Conservation (phyloP, 2,329 filamentous ascomycete genomes). For the Penicillium sp. region DNA sequence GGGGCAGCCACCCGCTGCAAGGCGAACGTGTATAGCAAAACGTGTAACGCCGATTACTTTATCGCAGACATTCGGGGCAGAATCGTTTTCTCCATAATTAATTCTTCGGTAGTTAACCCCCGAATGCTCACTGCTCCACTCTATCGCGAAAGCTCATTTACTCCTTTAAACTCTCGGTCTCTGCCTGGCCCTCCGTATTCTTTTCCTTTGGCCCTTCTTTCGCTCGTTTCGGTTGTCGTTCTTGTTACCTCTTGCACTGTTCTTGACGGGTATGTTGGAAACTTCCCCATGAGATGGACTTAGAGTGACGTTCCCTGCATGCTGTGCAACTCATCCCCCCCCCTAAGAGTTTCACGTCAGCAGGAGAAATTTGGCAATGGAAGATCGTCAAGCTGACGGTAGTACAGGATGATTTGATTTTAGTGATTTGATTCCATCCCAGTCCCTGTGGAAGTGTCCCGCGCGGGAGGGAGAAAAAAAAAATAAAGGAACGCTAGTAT, state of each 20-base stretch:
- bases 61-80: not conserved
- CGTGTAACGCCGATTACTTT: not conserved
- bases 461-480: not conserved
- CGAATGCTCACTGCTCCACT: conserved; percentile 3
- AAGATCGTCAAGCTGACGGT: conserved; percentile 4
- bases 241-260: not conserved
- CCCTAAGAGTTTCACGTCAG: not conserved
- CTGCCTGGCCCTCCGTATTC: conserved; percentile 2
- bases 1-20: not conserved
- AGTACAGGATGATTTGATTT: conserved; percentile 24
- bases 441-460: conserved; percentile 9
- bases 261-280: conserved; percentile 16
- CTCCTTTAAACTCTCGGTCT: conserved; percentile 3
- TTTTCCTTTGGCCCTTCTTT: not conserved
- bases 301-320: conserved; percentile 6
- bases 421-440: conserved; percentile 22
- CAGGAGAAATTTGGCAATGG: not conserved
- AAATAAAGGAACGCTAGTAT: conserved; percentile 1
- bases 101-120: conserved; percentile 1
- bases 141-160: not conserved
- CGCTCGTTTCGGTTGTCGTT: not conserved
- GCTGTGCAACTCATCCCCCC: not conserved
- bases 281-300: not conserved
- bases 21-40: not conserved
- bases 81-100: not conserved